Conservation (phyloP, 257 asterid species). For the Jasminum sambac region DNA sequence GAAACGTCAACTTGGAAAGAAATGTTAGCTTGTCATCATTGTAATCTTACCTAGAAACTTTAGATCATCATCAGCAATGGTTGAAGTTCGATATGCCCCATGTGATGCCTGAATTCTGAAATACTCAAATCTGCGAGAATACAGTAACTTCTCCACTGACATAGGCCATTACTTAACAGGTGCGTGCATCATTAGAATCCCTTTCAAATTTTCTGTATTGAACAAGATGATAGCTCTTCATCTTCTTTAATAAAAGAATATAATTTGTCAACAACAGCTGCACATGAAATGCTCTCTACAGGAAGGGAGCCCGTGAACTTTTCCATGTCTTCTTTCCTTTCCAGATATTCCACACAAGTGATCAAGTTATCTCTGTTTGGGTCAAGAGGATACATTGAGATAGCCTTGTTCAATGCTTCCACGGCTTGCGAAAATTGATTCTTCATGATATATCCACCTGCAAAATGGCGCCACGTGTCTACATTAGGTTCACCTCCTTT, state of each 20-base stretch:
- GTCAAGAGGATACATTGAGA: slow-evolving; percentile 36
- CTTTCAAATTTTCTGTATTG: background rate
- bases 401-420: slow-evolving; percentile 60
- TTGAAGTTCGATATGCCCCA: too few species aligned
- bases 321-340: slow-evolving; percentile 31
- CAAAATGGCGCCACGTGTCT: slow-evolving; percentile 58
- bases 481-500: slow-evolving; percentile 49
- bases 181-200: too few species aligned
- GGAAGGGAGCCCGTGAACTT: slow-evolving; percentile 10
- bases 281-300: slow-evolving; percentile 32
- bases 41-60: too few species aligned
- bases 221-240: background rate
- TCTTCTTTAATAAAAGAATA: slow-evolving; percentile 21
- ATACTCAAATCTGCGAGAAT: too few species aligned
- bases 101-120: too few species aligned
- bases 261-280: slow-evolving; percentile 27
- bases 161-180: too few species aligned
- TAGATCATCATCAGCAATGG: too few species aligned
- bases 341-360: slow-evolving; percentile 50
- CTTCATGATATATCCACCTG: slow-evolving; percentile 46
- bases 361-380: slow-evolving; percentile 41
- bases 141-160: too few species aligned
- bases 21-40: too few species aligned
- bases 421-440: slow-evolving; percentile 39
- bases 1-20: too few species aligned